Conservation (phyloP, 305 asterid species). For the Fraxinus platypoda region DNA sequence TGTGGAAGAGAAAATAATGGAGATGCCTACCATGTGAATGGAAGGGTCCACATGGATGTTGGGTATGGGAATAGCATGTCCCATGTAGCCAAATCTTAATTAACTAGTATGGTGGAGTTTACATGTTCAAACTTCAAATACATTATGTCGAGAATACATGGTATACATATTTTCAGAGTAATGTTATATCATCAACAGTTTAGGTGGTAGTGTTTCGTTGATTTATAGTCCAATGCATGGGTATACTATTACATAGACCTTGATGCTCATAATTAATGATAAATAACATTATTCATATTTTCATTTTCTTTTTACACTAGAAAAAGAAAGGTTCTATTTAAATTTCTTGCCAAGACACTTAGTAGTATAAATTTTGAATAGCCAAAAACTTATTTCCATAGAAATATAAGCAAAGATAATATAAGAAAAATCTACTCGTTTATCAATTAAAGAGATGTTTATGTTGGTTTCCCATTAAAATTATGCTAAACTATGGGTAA, state of each 20-base stretch:
- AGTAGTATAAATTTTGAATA: not conserved
- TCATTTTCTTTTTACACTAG: too few species aligned
- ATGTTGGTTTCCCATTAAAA: not conserved
- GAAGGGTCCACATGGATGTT: slow-evolving; percentile 41
- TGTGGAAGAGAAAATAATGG: not conserved
- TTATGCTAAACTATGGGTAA: not conserved
- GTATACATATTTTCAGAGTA: too few species aligned
- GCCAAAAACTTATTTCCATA: not conserved
- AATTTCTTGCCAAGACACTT: not conserved
- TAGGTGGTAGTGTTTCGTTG: too few species aligned
- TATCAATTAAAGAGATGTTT: not conserved
- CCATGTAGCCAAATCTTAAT: not conserved
- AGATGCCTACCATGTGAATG: slow-evolving; percentile 45
- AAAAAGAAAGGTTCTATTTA: too few species aligned
- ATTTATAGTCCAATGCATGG: too few species aligned
- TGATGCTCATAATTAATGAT: too few species aligned
- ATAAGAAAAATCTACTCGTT: too few species aligned
- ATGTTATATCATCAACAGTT: too few species aligned
- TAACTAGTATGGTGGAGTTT: not conserved
- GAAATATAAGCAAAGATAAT: too few species aligned
- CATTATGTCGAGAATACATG: not conserved
- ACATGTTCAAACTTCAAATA: not conserved
- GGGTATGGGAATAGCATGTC: slow-evolving; percentile 38
- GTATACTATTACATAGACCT: too few species aligned
- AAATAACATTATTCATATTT: too few species aligned